Evolutionary conservation across 768 basidiomycete genomes (phyloP).

Genomic region (Russula earlei): DNA sequence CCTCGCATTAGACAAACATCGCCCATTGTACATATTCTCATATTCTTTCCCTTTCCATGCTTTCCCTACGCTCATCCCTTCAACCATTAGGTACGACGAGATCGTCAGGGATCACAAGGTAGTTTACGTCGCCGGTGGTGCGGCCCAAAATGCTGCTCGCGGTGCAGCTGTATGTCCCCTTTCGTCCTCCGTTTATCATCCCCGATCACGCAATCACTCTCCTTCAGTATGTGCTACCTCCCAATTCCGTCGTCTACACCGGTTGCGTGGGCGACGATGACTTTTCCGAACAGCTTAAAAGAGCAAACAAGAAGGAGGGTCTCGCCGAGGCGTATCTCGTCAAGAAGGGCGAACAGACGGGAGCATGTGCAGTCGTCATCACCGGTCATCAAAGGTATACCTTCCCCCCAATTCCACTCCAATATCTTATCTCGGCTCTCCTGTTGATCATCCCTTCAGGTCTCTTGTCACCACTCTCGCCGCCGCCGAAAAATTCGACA

Average conservation of each 20-base stretch:
- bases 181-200: background rate
- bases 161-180: conserved; percentile 75
- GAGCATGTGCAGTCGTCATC: conserved; percentile 93
- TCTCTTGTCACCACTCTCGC: conserved; percentile 90
- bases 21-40: conserved; percentile 59
- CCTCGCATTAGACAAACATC: conserved; percentile 83
- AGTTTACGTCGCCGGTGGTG: conserved; percentile 93
- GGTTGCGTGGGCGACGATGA: conserved; percentile 92
- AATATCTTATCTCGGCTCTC: background rate
- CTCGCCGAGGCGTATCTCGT: conserved; percentile 85
- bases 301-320: conserved; percentile 88
- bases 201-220: background rate
- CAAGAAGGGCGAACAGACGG: conserved; percentile 79
- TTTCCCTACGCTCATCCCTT: background rate
- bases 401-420: background rate
- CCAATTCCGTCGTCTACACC: conserved; percentile 82
- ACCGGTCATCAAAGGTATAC: conserved; percentile 84
- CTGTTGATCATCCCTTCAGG: conserved; percentile 30
- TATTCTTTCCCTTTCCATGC: background rate
- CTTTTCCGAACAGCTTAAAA: conserved; percentile 81
- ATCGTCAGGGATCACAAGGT: conserved; percentile 65
- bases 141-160: conserved; percentile 92
- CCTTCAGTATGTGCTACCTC: conserved; percentile 79
- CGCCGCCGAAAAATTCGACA: conserved; percentile 83
- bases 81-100: conserved; percentile 72